These are phyloP conservation scores for Cymbopogon citratus DNA, from an alignment of 176 grass and related monocot species.

Conservation along the genomic window DNA sequence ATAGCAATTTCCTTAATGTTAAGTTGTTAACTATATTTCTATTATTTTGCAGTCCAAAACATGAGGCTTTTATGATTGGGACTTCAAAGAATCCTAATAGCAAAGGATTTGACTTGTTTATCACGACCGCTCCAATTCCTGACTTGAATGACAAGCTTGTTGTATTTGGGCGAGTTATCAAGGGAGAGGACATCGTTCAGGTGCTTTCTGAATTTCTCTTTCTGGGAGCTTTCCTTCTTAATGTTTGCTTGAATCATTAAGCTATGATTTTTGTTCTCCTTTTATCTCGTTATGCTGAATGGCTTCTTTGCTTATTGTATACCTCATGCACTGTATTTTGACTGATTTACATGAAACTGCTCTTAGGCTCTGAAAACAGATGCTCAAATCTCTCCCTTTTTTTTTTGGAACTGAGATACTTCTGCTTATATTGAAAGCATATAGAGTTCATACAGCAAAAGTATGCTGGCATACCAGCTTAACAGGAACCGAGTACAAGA, in stretches of 20 bases:
- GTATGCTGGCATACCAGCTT: neutral
- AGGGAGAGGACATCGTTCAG: conserved; percentile 94
- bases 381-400: neutral
- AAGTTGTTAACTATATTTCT: conserved; percentile 4
- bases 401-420: neutral
- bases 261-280: neutral
- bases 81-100: conserved; percentile 58
- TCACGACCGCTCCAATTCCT: conserved; percentile 91
- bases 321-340: neutral
- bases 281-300: neutral
- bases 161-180: conserved; percentile 80
- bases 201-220: conserved; percentile 39
- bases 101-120: conserved; percentile 97
- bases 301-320: conserved; percentile 8
- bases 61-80: conserved; percentile 90
- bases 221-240: neutral
- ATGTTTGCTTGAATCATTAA: neutral
- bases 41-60: conserved; percentile 65
- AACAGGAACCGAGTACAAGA: neutral
- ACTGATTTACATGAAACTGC: neutral
- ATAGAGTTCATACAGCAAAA: neutral
- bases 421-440: neutral
- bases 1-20: conserved; percentile 16
- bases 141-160: conserved; percentile 85
- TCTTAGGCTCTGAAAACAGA: neutral